A percentile compares a stretch with the other conserved stretches of the same genome.
Conservation (phyloP, 306 rosid species). For the Sindora glabra region DNA sequence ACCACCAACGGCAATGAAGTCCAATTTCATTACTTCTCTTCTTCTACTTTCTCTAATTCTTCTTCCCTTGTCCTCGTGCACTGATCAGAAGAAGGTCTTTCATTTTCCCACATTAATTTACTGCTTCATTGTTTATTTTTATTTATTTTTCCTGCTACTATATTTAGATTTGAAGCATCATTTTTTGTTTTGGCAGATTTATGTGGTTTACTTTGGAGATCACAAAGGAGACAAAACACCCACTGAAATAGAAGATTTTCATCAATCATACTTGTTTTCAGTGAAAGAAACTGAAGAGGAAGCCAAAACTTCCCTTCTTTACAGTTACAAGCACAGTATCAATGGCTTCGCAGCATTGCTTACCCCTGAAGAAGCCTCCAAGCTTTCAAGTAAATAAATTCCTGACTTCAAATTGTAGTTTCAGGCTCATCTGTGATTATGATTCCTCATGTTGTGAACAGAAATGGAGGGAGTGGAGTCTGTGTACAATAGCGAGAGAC, state of each 20-base stretch:
- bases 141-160: background rate
- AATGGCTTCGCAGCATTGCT: constrained; percentile 97
- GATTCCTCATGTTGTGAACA: background rate
- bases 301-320: constrained; percentile 57
- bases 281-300: constrained; percentile 58
- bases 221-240: constrained; percentile 33
- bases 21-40: background rate
- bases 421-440: too few species aligned
- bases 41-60: constrained; percentile 1
- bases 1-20: background rate
- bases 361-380: constrained; percentile 51
- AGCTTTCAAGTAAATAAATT: constrained; percentile 48
- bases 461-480: constrained; percentile 48
- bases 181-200: constrained; percentile 40
- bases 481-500: constrained; percentile 26
- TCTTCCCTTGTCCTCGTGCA: constrained; percentile 23
- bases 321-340: constrained; percentile 74
- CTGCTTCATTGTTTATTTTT: background rate
- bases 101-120: background rate
- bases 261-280: constrained; percentile 52
- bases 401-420: background rate
- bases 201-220: constrained; percentile 52
- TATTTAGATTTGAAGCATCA: background rate
- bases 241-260: constrained; percentile 44
- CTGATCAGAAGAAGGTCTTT: constrained; percentile 10